A percentile compares a stretch with the other conserved stretches of the same genome.
These are phyloP conservation scores for Russula olivacea DNA, from an alignment of 768 basidiomycete genomes.

Conservation along the genomic window DNA sequence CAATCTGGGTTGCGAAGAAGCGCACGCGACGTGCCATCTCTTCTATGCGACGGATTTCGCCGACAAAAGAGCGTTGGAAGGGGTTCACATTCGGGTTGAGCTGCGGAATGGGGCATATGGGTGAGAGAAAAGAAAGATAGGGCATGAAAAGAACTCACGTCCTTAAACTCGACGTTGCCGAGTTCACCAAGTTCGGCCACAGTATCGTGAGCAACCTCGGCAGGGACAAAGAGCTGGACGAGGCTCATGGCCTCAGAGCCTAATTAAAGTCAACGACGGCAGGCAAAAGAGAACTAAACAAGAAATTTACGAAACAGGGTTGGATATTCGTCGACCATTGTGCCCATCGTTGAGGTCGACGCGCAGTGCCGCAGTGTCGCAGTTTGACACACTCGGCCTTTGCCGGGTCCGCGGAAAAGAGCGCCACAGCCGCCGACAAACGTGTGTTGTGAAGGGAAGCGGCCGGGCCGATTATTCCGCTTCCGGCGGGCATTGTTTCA, in stretches of 20 bases:
- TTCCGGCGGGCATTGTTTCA: background rate
- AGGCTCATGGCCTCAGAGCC: constrained; percentile 98
- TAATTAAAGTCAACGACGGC: constrained; percentile 31
- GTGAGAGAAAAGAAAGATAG: background rate
- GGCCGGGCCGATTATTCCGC: background rate
- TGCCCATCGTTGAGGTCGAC: constrained; percentile 27
- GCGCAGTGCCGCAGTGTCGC: background rate
- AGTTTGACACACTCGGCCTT: too few species aligned
- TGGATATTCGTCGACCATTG: constrained; percentile 62
- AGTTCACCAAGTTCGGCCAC: constrained; percentile 93
- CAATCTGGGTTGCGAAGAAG: constrained; percentile 82
- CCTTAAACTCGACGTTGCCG: constrained; percentile 95
- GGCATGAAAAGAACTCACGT: constrained; percentile 48
- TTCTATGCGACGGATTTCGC: constrained; percentile 90
- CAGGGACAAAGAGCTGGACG: constrained; percentile 94
- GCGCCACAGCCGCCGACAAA: background rate
- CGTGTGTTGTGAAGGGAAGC: background rate
- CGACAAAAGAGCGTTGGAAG: constrained; percentile 97
- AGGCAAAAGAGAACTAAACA: background rate
- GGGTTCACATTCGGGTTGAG: constrained; percentile 92
- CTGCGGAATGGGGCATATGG: constrained; percentile 37
- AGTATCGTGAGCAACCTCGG: constrained; percentile 96
- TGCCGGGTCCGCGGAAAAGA: too few species aligned
- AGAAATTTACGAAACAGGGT: constrained; percentile 70
- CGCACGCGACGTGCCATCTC: constrained; percentile 94